Conservation (phyloP, 1,284 basidiomycete species). For the Moesziomyces antarcticus region DNA sequence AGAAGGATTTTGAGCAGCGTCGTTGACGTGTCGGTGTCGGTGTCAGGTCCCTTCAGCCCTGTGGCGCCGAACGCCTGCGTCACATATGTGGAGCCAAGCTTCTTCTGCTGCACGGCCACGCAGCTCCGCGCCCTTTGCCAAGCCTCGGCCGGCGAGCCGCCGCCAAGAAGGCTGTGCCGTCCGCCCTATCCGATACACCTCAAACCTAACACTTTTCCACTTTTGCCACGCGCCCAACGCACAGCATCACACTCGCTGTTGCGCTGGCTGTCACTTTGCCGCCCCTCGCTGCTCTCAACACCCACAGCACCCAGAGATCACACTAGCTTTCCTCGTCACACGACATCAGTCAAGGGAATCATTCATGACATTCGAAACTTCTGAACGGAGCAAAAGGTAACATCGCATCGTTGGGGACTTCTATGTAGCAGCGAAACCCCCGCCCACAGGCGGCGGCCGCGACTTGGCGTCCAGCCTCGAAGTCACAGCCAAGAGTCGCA, state of each 20-base stretch:
- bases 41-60: background rate
- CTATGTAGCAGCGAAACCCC: conserved; percentile 22
- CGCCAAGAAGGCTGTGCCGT: background rate
- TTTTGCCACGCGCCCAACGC: too few species aligned
- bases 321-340: background rate
- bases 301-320: too few species aligned
- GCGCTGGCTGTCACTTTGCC: too few species aligned
- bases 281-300: too few species aligned
- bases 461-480: background rate
- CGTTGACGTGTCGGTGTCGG: background rate
- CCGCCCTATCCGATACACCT: too few species aligned
- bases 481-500: background rate
- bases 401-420: conserved; percentile 28
- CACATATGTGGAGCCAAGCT: background rate
- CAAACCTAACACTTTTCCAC: too few species aligned
- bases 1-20: background rate
- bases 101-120: background rate
- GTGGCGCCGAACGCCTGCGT: background rate
- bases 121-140: background rate
- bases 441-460: conserved; percentile 2
- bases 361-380: conserved; percentile 44
- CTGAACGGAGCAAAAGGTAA: conserved; percentile 36
- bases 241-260: too few species aligned
- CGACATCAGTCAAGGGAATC: conserved; percentile 9
- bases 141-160: background rate